Conservation (phyloP, 805 yeast species). For the Wickerhamomyces mucosus region DNA sequence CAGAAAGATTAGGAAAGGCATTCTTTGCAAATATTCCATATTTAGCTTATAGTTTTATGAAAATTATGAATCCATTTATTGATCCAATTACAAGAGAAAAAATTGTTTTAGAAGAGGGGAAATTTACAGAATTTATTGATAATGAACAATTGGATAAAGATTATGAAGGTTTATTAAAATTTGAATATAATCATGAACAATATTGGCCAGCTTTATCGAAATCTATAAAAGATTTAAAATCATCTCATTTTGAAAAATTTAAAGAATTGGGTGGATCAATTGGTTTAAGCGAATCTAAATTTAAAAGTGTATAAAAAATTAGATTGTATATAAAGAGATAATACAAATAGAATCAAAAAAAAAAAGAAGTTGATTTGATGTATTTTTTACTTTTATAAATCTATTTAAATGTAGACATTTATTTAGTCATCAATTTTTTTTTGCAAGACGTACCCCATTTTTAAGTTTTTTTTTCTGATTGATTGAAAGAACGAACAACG, state of each 20-base stretch:
- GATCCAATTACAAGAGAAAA: constrained; percentile 93
- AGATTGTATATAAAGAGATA: no score
- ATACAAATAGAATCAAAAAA: no score
- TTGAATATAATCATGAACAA: constrained; percentile 65
- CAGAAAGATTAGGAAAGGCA: constrained; percentile 91
- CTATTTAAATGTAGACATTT: no score
- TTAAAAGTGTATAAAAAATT: constrained; percentile 56
- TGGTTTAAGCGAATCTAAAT: constrained; percentile 75
- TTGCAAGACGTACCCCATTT: no score
- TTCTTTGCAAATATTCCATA: constrained; percentile 85
- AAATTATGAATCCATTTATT: constrained; percentile 85
- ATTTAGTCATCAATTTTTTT: no score
- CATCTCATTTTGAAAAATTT: constrained; percentile 55
- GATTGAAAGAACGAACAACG: no score
- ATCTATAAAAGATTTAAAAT: constrained; percentile 47
- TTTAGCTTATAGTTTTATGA: constrained; percentile 83
- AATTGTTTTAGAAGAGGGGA: constrained; percentile 54
- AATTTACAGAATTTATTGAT: constrained; percentile 71
- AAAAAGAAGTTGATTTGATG: no score
- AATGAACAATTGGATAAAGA: constrained; percentile 67
- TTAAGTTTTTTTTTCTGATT: no score
- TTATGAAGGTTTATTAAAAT: constrained; percentile 77
- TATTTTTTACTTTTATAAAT: no score
- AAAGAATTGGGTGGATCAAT: constrained; percentile 54
- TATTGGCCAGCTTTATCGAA: constrained; percentile 68